phyloP scores from a whole-genome alignment of 306 rosid species.

The Sesbania bispinosa region DNA sequence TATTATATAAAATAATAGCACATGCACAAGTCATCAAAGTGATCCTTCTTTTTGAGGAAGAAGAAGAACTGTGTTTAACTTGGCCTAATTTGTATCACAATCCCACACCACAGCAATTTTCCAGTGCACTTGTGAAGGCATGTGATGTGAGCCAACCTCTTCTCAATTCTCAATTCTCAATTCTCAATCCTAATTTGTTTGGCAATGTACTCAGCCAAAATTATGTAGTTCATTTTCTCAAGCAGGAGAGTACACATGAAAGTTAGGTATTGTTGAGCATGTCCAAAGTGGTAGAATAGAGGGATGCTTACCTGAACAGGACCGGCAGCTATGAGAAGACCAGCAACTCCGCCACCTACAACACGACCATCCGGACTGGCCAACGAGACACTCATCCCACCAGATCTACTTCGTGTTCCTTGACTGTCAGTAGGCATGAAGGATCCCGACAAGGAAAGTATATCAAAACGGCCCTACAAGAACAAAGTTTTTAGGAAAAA shows the following conservation, averaged over 20 bases:
- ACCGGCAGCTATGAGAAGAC: conserved; percentile 68
- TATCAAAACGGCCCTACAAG: conserved; percentile 79
- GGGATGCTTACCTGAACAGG: conserved; percentile 65
- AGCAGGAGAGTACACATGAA: neutral
- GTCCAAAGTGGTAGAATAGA: neutral
- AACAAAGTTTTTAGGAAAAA: conserved; percentile 8
- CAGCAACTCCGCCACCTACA: conserved; percentile 76
- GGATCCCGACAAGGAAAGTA: conserved; percentile 73
- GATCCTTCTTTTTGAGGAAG: neutral
- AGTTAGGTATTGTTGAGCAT: neutral
- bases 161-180: neutral
- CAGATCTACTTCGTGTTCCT: conserved; percentile 75
- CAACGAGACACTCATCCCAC: conserved; percentile 71
- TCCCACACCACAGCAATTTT: neutral
- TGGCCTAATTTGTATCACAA: neutral
- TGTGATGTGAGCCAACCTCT: neutral
- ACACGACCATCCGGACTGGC: conserved; percentile 77
- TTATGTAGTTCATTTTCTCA: neutral
- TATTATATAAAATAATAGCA: neutral
- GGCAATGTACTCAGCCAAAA: neutral
- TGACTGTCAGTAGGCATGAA: conserved; percentile 72
- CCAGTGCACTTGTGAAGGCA: neutral
- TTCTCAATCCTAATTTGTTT: neutral
- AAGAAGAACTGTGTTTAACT: neutral
- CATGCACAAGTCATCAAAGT: neutral